Evolutionary conservation across 495 filamentous ascomycete species (phyloP), one percentile per base, ranked within the genome.

Genomic region (Geopyxis carbonaria): DNA sequence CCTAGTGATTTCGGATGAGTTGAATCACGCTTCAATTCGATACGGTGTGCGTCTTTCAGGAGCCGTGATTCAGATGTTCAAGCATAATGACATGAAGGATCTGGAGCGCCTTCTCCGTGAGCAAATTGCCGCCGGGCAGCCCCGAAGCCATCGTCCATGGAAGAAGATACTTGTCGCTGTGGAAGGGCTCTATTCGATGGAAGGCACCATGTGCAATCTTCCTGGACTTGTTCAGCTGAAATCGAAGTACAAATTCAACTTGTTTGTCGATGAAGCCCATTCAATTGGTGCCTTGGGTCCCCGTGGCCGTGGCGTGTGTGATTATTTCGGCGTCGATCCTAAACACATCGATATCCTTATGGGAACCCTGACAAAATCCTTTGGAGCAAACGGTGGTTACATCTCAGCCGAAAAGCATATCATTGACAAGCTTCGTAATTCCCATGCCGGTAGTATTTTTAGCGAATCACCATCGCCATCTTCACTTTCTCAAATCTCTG

Each of bases 161-260:
- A 91, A 86, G 68, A 95, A 93, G 69, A 95, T 97, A 43, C 62
- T 97, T 32, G 82, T 97, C 35, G 85, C 86, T 23, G 83, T 97
- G 25, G 89, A 97, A 57, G 89, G 89, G 43, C 70, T 97, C 0
- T 97, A 97, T 64, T 94, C 86, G 2, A 97, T 97, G 89, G 89
- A 97, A 61, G 89, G 89, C 22, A 93, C 86, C 31, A 94, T 97
- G 86, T 83, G 78, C 57, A 86, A 97, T 52, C 71, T 97, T 21
- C 89, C 87, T 10, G 82, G 80, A 42, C 59, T 97, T 28, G 58
- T 97, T 42, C 66, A 64, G 25, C 68, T 97, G 49, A 93, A 89
- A 66, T 78, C 75, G 56, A 84, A 78, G 51, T 97, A 97, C 71
- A 95, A 92, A 66, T 95, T 92, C 64, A 66, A 80, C 53, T 70